A percentile compares a stretch with the other conserved stretches of the same genome.
phyloP scores from a whole-genome alignment of 768 basidiomycete species.

The Kwoniella dendrophila region DNA sequence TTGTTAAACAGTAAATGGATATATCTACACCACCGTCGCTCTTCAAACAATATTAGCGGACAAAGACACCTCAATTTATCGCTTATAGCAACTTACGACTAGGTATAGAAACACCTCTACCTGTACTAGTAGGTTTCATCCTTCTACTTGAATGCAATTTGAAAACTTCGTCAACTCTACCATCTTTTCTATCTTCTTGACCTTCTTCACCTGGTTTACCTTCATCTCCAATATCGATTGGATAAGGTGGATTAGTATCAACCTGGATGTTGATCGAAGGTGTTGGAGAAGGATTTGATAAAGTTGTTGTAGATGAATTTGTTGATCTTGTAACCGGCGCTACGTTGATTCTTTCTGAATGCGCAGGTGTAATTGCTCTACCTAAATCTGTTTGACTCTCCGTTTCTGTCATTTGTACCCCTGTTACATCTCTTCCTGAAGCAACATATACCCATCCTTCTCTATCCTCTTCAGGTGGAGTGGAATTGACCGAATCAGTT shows the following conservation, averaged over 20 bases:
- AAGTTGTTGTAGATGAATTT: conserved; percentile 38
- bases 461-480: conserved; percentile 23
- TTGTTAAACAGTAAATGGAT: conserved; percentile 44
- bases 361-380: conserved; percentile 20
- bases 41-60: conserved; percentile 12
- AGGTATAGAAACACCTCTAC: conserved; percentile 49
- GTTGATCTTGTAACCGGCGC: conserved; percentile 15
- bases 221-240: conserved; percentile 48
- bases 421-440: conserved; percentile 9
- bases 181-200: conserved; percentile 45
- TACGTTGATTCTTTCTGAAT: conserved; percentile 25
- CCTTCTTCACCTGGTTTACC: conserved; percentile 14
- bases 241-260: conserved; percentile 25
- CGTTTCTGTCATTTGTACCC: conserved; percentile 10
- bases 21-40: conserved; percentile 50
- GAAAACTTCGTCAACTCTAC: conserved; percentile 48
- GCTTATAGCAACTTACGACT: conserved; percentile 35
- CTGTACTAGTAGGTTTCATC: conserved; percentile 48
- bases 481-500: conserved; percentile 52
- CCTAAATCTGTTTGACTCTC: not conserved
- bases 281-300: conserved; percentile 33
- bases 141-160: conserved; percentile 47
- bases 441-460: conserved; percentile 28
- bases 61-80: not conserved
- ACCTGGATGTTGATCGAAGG: conserved; percentile 26